Percentiles rank a stretch among this genome's conserved stretches.
Evolutionary conservation across 2,329 filamentous ascomycete species (phyloP).

Genomic region (Ilyonectria destructans): DNA sequence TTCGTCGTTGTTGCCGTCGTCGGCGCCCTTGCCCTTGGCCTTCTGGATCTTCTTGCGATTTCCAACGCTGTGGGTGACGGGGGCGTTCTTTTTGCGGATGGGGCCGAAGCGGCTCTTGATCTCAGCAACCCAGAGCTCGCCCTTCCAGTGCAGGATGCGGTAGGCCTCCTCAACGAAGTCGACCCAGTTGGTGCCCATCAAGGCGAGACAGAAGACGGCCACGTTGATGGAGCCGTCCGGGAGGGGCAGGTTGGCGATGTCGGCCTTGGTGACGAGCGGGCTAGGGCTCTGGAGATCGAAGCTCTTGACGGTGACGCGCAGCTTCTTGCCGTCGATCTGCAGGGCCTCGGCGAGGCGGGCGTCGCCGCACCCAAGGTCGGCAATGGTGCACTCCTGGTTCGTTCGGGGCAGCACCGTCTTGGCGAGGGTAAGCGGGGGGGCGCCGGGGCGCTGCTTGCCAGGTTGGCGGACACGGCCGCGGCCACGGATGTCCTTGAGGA

Average conservation of each 20-base stretch:
- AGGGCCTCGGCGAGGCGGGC: constrained; percentile 84
- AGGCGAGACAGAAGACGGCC: constrained; percentile 93
- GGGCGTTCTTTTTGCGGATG: constrained; percentile 55
- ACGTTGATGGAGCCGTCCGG: constrained; percentile 84
- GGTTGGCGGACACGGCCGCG: constrained; percentile 72
- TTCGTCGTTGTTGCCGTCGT: constrained; percentile 66
- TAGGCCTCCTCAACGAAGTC: constrained; percentile 97
- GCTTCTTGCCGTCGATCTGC: constrained; percentile 73
- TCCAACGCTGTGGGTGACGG: constrained; percentile 81
- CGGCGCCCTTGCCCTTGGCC: constrained; percentile 62
- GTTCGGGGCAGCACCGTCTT: constrained; percentile 78
- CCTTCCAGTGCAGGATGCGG: constrained; percentile 91
- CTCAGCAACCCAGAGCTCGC: constrained; percentile 97
- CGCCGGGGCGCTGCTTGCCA: constrained; percentile 50
- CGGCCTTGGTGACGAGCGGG: constrained; percentile 86
- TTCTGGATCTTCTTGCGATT: constrained; percentile 72
- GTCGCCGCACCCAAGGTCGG: constrained; percentile 95
- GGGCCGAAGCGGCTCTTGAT: constrained; percentile 90
- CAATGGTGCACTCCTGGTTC: constrained; percentile 82
- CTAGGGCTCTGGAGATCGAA: constrained; percentile 89
- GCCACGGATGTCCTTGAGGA: constrained; percentile 79
- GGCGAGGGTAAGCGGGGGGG: constrained; percentile 46
- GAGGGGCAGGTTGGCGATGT: constrained; percentile 89
- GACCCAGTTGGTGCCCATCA: constrained; percentile 99
- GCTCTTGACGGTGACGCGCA: constrained; percentile 83